A percentile compares a stretch with the other conserved stretches of the same genome.
Evolutionary conservation across 106 monocot species (phyloP).

Genomic region (Dendrobium huoshanense): DNA sequence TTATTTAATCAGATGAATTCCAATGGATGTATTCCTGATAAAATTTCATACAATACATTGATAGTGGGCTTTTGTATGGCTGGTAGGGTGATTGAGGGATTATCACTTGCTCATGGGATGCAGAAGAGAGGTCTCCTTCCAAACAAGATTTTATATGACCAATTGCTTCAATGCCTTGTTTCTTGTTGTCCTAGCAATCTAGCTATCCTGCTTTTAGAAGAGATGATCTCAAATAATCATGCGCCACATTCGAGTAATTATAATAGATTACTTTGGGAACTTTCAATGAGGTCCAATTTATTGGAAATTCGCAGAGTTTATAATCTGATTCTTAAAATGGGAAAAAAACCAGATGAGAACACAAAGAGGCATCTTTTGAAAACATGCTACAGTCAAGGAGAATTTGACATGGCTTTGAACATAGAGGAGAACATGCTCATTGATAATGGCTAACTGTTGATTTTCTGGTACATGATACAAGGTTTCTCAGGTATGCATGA

Average conservation of each 20-base stretch:
- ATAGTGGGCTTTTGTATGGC: constrained; percentile 18
- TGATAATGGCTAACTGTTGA: neutral
- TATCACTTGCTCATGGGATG: constrained; percentile 28
- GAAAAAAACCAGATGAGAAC: constrained; percentile 19
- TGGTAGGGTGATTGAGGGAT: constrained; percentile 28
- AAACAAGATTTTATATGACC: constrained; percentile 21
- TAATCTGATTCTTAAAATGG: constrained; percentile 29
- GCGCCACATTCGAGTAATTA: constrained; percentile 12
- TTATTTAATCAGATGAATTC: constrained; percentile 38
- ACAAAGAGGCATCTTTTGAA: constrained; percentile 27
- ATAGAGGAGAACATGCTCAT: neutral
- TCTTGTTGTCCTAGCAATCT: constrained; percentile 7
- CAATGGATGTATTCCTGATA: constrained; percentile 18
- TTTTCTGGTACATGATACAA: neutral
- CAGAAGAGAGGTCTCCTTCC: constrained; percentile 37
- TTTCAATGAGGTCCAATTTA: constrained; percentile 14
- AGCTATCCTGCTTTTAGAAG: constrained; percentile 27
- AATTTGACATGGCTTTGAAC: constrained; percentile 15
- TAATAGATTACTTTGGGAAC: constrained; percentile 20
- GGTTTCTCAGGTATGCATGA: neutral
- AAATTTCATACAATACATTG: constrained; percentile 21
- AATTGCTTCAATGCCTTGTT: constrained; percentile 18
- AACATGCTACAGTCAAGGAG: constrained; percentile 18
- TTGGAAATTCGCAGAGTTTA: constrained; percentile 17
- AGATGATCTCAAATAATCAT: constrained; percentile 33